Evolutionary conservation across 2,329 filamentous ascomycete genomes (phyloP), one percentile per base, ranked within the genome.

Genomic region (Fusarium nelsonii): DNA sequence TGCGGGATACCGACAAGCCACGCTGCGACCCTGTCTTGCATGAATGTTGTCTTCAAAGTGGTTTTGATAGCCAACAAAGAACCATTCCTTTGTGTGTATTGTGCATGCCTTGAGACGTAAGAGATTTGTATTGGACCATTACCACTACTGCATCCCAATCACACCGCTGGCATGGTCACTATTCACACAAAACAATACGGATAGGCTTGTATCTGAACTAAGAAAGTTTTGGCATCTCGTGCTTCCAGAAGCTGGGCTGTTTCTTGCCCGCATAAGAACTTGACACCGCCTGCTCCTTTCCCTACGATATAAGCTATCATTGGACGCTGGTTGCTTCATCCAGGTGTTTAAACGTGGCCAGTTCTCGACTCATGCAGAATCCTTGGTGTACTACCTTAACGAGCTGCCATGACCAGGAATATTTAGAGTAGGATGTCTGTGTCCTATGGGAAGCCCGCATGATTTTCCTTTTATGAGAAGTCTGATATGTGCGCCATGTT

Each of bases 1-100:
- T 54, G 53, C 60, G 62, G 58, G 41, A 60, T 41, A 49, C 40
- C 33, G 20, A 59, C 20, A 37, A 37, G 26, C 15, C 32, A 39
- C 39, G 11, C 16, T 36, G 33, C 36, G 45, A 43, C 15, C 20
- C 32, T 53, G 45, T 65, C 45, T 45, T 40, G 40, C 43, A 60
- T 43, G 15, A 41, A 41, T 36, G n/a, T 20, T 34, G 33, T 50
- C 34, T 50, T 28, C 16, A 12, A 18, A 40, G 12, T 8, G 16
- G 12, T 45, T 45, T 9, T 45, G 4, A 20, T 18, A 16, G 39
- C 8, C 12, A 43, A n/a, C 23, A 49, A 30, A 28, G 48, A 39
- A 40, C 6, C 12, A 40, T 39, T 50, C 33, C n/a, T 15, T 49
- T 39, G 23, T n/a, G 20, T 50, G 46, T 26, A 49, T 9, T 43